These are phyloP conservation scores for Spergularia bocconei DNA, from an alignment of 148 eudicot species.

Conservation along the genomic window DNA sequence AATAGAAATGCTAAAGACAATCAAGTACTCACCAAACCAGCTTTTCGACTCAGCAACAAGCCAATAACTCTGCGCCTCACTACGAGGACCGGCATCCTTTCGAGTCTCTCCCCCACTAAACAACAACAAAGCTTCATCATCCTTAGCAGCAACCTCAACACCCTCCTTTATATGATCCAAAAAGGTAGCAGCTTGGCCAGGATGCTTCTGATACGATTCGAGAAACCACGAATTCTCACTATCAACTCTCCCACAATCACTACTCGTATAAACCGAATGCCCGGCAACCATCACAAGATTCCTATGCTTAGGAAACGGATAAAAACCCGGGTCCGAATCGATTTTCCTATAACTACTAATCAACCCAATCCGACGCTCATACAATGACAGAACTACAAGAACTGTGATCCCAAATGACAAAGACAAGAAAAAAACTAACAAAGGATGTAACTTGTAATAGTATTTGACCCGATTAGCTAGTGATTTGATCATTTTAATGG, in stretches of 20 bases:
- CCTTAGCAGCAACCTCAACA: conserved; percentile 60
- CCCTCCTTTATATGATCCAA: conserved; percentile 77
- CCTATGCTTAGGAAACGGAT: conserved; percentile 57
- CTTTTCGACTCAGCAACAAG: conserved; percentile 82
- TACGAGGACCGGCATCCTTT: conserved; percentile 93
- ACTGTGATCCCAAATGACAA: conserved; percentile 52
- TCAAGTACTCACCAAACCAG: conserved; percentile 86
- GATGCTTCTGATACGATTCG: conserved; percentile 88
- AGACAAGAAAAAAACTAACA: conserved; percentile 42
- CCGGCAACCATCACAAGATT: conserved; percentile 99
- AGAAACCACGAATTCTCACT: conserved; percentile 88
- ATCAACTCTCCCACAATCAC: conserved; percentile 77
- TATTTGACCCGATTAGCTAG: conserved; percentile 38
- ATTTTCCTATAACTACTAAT: conserved; percentile 33
- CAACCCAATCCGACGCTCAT: conserved; percentile 33
- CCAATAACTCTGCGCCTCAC: conserved; percentile 99
- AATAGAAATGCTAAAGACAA: no score
- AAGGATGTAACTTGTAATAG: conserved; percentile 63
- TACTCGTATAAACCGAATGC: conserved; percentile 94
- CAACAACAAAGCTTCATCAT: conserved; percentile 68
- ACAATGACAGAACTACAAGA: conserved; percentile 42
- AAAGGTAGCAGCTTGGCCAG: conserved; percentile 94
- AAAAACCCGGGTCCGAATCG: conserved; percentile 25
- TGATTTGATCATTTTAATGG: conserved; percentile 56
- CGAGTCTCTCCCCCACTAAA: conserved; percentile 99